A percentile compares a stretch with the other conserved stretches of the same genome.
Conservation (phyloP, 345 rosid genomes). For the Eutrema heterophyllum region DNA sequence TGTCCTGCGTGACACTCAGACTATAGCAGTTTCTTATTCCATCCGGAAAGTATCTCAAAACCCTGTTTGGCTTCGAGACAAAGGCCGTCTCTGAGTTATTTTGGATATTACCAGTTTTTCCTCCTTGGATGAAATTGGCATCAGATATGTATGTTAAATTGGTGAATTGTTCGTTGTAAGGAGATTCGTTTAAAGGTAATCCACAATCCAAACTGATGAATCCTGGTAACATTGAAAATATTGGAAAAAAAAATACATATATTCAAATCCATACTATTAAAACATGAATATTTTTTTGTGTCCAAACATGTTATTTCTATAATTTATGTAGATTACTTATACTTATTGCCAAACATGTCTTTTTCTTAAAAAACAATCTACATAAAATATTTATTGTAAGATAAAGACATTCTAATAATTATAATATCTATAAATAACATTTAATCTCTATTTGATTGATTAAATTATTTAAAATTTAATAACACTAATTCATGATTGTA, state of each 20-base stretch:
- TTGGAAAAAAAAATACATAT: not conserved
- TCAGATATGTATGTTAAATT: conserved; percentile 33
- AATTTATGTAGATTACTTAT: too few relatives aligned
- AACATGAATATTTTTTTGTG: too few relatives aligned
- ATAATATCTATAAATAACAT: too few relatives aligned
- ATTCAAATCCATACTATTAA: too few relatives aligned
- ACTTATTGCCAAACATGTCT: too few relatives aligned
- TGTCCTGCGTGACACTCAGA: conserved; percentile 15
- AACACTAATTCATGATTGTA: too few relatives aligned
- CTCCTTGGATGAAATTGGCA: conserved; percentile 28
- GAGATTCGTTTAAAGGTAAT: conserved; percentile 10
- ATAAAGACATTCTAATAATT: too few relatives aligned
- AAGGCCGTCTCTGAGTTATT: not conserved
- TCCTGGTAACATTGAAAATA: conserved; percentile 21
- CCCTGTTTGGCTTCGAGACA: not conserved
- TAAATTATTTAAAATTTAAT: too few relatives aligned
- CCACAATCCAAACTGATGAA: conserved; percentile 51
- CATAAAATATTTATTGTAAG: too few relatives aligned
- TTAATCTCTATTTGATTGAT: too few relatives aligned
- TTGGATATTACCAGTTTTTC: conserved; percentile 8
- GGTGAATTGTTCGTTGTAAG: conserved; percentile 18
- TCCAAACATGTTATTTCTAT: too few relatives aligned
- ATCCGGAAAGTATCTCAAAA: conserved; percentile 30
- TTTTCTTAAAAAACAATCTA: too few relatives aligned
- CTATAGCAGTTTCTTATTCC: conserved; percentile 38